Conservation (phyloP, 192 early-diverging fungal genomes). For the Coemansia sp. region DNA sequence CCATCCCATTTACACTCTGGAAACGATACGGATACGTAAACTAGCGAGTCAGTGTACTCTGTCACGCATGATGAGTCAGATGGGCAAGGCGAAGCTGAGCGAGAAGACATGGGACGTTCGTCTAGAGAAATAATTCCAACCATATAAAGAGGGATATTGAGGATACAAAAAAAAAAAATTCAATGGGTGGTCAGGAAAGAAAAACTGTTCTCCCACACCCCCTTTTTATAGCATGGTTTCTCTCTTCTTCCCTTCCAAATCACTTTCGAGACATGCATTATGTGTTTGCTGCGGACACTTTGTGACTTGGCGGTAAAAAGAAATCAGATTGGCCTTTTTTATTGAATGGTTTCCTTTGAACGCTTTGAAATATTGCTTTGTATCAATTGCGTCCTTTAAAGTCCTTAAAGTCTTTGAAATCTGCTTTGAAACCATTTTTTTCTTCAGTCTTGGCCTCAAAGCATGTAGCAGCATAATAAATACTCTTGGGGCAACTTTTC, state of each 20-base stretch:
- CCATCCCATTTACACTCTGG: neutral
- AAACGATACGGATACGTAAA: neutral
- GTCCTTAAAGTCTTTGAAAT: too few relatives aligned
- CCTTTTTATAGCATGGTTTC: neutral
- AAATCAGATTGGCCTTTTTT: neutral
- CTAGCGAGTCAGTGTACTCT: constrained; percentile 1
- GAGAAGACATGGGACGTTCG: neutral
- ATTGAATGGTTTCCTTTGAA: too few relatives aligned
- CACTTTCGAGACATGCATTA: neutral
- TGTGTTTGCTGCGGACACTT: neutral
- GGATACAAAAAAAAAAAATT: neutral
- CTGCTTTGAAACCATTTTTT: neutral
- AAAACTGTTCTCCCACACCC: too few relatives aligned
- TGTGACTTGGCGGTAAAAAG: neutral
- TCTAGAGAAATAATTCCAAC: neutral
- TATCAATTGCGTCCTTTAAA: too few relatives aligned
- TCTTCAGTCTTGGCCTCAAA: neutral
- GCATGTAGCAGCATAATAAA: neutral
- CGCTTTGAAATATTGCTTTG: too few relatives aligned
- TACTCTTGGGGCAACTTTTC: too few relatives aligned
- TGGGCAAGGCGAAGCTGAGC: neutral
- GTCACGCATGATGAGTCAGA: neutral
- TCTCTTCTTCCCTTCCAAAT: neutral
- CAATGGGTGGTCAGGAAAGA: neutral
- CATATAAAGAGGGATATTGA: neutral